These are phyloP conservation scores for Aspergillus phoenicis DNA, from an alignment of 2,329 filamentous ascomycete species.

Conservation along the genomic window DNA sequence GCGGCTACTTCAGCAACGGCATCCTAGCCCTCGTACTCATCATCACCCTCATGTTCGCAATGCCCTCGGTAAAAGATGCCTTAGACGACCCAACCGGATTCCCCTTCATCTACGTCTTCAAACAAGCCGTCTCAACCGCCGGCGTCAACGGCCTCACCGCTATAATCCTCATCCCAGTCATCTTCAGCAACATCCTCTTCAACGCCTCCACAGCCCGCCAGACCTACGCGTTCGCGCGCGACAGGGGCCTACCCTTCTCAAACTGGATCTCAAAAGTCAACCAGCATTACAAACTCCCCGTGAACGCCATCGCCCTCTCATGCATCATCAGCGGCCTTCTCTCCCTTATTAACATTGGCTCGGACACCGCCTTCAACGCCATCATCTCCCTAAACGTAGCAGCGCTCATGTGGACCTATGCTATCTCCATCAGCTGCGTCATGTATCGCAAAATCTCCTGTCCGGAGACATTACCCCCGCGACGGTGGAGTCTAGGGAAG, in stretches of 20 bases:
- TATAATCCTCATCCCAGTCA: conserved; percentile 45
- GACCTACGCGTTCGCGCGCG: conserved; percentile 48
- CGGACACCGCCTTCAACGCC: conserved; percentile 54
- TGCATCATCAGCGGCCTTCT: conserved; percentile 40
- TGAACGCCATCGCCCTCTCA: conserved; percentile 42
- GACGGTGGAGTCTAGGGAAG: conserved; percentile 48
- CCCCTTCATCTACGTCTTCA: conserved; percentile 54
- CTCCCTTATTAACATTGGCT: conserved; percentile 56
- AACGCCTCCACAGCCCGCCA: conserved; percentile 46
- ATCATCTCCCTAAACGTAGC: conserved; percentile 54
- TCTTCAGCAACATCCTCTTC: conserved; percentile 44
- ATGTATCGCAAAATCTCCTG: conserved; percentile 46
- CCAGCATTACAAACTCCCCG: conserved; percentile 43
- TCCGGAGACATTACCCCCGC: conserved; percentile 42
- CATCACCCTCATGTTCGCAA: conserved; percentile 47
- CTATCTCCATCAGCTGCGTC: conserved; percentile 52
- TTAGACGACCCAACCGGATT: conserved; percentile 47
- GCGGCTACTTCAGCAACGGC: conserved; percentile 50
- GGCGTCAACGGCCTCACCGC: conserved; percentile 40
- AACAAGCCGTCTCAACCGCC: conserved; percentile 25
- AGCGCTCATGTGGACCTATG: conserved; percentile 54
- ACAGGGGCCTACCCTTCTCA: conserved; percentile 47
- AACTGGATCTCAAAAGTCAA: conserved; percentile 43
- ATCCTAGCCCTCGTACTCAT: conserved; percentile 48
- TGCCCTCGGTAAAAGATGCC: conserved; percentile 36